Conservation (phyloP, 2,329 filamentous ascomycete genomes). For the Alternaria longipes region DNA sequence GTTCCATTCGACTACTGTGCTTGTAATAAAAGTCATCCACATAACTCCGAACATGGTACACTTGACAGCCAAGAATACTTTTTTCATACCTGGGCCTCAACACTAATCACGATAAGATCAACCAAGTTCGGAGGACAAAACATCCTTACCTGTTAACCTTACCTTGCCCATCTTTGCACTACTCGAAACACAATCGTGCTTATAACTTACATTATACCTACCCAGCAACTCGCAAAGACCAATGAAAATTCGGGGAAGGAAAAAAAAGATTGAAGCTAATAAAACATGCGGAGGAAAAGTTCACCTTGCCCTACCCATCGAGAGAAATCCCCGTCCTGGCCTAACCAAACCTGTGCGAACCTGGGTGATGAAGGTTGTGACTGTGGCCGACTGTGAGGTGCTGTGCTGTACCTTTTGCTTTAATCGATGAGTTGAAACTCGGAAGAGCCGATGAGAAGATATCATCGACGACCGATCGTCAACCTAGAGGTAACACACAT, state of each 20-base stretch:
- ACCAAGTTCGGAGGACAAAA: constrained; percentile 32
- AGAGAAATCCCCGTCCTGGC: background rate
- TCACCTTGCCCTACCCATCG: constrained; percentile 39
- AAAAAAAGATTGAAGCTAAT: constrained; percentile 20
- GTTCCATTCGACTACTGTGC: too few species aligned
- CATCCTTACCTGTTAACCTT: constrained; percentile 42
- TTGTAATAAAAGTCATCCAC: too few species aligned
- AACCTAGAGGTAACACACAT: background rate
- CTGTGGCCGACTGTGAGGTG: background rate
- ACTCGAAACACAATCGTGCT: background rate
- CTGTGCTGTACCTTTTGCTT: constrained; percentile 1
- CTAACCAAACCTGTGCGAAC: background rate
- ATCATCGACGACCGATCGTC: background rate
- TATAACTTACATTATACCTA: constrained; percentile 42
- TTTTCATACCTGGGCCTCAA: too few species aligned
- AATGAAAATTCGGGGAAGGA: background rate
- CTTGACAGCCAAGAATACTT: too few species aligned
- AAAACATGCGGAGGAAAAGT: constrained; percentile 29
- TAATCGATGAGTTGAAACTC: background rate
- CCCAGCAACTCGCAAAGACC: constrained; percentile 15
- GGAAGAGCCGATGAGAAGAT: background rate
- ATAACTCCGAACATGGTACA: too few species aligned
- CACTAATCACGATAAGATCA: constrained; percentile 33
- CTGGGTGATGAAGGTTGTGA: background rate
- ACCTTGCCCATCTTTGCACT: constrained; percentile 28